A percentile compares a stretch with the other conserved stretches of the same genome.
Conservation (phyloP, 2,329 filamentous ascomycete genomes). For the Penicillium sp. region DNA sequence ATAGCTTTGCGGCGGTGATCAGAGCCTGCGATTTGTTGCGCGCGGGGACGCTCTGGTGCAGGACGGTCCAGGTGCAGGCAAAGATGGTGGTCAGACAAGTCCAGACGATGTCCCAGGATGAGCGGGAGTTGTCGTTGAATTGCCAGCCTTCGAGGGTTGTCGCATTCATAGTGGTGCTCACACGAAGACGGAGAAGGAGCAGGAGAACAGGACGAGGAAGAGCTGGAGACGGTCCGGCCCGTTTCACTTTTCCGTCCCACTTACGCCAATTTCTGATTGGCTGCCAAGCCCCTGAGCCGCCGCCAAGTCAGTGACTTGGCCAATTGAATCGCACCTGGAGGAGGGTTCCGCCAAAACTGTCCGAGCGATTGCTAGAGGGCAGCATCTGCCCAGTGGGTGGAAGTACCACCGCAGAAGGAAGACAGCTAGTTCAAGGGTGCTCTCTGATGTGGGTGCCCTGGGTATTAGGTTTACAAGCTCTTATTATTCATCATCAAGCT, state of each 20-base stretch:
- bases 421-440: no score
- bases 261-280: no score
- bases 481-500: no score
- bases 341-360: no score
- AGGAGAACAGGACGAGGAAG: no score
- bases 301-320: neutral
- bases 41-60: neutral
- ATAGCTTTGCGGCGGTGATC: neutral
- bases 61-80: slow-evolving; percentile 7
- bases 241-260: neutral
- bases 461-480: no score
- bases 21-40: neutral
- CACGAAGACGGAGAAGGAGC: no score
- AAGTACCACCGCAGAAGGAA: no score
- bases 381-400: no score
- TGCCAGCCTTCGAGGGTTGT: neutral
- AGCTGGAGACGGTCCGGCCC: neutral
- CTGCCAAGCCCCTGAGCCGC: no score
- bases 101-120: slow-evolving; percentile 9
- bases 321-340: neutral
- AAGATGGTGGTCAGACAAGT: slow-evolving; percentile 2
- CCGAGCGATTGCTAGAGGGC: no score
- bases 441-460: no score
- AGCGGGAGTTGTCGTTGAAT: slow-evolving; percentile 4
- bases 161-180: neutral